phyloP scores from a whole-genome alignment of 2,329 filamentous ascomycete species.

The Pseudopyricularia javanii region DNA sequence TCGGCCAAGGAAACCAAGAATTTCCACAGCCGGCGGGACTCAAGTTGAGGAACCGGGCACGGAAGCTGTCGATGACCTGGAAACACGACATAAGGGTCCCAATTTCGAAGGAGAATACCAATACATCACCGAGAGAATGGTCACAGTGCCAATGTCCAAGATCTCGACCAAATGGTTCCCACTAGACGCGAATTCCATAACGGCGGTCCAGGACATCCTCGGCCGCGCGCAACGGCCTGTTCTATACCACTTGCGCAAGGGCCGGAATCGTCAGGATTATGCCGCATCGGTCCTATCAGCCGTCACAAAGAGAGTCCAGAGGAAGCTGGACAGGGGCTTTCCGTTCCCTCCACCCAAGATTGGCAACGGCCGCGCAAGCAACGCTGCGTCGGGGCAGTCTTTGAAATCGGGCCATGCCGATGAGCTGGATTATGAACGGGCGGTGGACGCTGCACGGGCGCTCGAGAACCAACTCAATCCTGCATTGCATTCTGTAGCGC shows the following conservation, averaged over 20 bases:
- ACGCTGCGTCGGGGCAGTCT: neutral
- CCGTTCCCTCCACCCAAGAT: slow-evolving; percentile 47
- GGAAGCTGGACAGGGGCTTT: slow-evolving; percentile 45
- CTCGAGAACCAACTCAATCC: slow-evolving; percentile 50
- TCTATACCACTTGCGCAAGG: slow-evolving; percentile 39
- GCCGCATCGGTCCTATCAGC: slow-evolving; percentile 43
- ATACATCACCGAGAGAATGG: slow-evolving; percentile 20
- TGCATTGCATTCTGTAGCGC: slow-evolving; percentile 46
- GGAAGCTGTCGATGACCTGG: neutral
- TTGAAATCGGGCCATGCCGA: slow-evolving; percentile 29
- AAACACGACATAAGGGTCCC: neutral
- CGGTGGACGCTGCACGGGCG: slow-evolving; percentile 43
- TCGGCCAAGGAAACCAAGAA: neutral
- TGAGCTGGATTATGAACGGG: slow-evolving; percentile 55
- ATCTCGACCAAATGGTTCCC: slow-evolving; percentile 59
- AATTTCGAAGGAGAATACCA: slow-evolving; percentile 1
- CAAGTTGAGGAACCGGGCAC: neutral
- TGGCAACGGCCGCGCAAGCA: neutral
- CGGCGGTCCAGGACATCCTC: slow-evolving; percentile 43
- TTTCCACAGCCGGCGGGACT: neutral
- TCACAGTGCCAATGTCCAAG: slow-evolving; percentile 44
- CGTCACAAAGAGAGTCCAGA: slow-evolving; percentile 41
- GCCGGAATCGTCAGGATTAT: slow-evolving; percentile 34
- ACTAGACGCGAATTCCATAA: slow-evolving; percentile 40
- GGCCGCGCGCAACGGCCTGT: slow-evolving; percentile 49